phyloP scores from a whole-genome alignment of 2,329 filamentous ascomycete species.

The Verticillium dahliae region DNA sequence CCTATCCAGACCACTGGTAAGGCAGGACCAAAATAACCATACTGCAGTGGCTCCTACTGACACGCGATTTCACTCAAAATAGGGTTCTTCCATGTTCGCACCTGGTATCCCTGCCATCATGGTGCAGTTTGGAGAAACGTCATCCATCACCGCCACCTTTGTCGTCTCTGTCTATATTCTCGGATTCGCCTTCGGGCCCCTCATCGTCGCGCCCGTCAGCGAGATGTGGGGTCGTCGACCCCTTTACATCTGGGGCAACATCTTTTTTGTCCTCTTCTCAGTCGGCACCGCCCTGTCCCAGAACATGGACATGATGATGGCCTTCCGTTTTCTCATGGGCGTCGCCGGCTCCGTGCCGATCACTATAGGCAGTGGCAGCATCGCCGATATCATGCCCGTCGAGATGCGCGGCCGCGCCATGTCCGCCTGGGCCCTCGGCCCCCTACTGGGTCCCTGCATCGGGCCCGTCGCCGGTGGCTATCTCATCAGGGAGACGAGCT shows the following conservation, averaged over 20 bases:
- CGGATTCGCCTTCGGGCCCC: slow-evolving; percentile 41
- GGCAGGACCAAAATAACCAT: not conserved
- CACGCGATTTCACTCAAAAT: not conserved
- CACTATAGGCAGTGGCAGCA: slow-evolving; percentile 41
- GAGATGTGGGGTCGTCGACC: slow-evolving; percentile 61
- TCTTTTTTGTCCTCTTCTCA: slow-evolving; percentile 34
- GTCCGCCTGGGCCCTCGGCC: slow-evolving; percentile 40
- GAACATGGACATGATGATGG: slow-evolving; percentile 34
- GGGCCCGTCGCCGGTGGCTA: slow-evolving; percentile 39
- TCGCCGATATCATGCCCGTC: slow-evolving; percentile 42
- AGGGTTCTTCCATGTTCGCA: slow-evolving; percentile 42
- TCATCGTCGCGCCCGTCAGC: slow-evolving; percentile 59
- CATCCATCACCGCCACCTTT: slow-evolving; percentile 40
- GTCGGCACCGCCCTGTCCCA: slow-evolving; percentile 29
- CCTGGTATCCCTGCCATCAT: slow-evolving; percentile 51
- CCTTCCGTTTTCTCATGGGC: slow-evolving; percentile 40
- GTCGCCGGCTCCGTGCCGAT: slow-evolving; percentile 33
- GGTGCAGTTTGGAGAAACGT: slow-evolving; percentile 41
- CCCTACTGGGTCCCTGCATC: slow-evolving; percentile 39
- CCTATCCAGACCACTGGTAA: slow-evolving; percentile 8
- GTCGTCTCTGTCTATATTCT: slow-evolving; percentile 52
- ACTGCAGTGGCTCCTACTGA: not conserved
- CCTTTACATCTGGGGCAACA: slow-evolving; percentile 33
- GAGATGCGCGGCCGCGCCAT: slow-evolving; percentile 41
- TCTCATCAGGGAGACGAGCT: slow-evolving; percentile 26